These are phyloP conservation scores for Thermomucor indicae-seudaticae DNA, from an alignment of 371 early-diverging fungal genomes.

Conservation along the genomic window DNA sequence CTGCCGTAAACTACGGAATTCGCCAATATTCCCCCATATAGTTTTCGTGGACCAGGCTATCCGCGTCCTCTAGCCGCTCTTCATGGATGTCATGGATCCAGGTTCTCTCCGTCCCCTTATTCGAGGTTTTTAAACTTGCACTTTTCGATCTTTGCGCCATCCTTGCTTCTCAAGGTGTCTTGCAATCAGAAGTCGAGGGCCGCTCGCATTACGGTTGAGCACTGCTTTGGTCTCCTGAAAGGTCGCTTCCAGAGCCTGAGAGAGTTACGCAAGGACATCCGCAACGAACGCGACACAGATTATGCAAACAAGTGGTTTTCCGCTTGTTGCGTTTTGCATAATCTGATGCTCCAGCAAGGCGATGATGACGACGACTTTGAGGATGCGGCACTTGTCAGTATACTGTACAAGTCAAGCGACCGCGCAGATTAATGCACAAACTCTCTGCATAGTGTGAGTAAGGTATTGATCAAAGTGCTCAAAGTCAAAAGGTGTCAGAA, in stretches of 20 bases:
- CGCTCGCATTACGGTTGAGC: too few relatives aligned
- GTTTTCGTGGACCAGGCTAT: not conserved
- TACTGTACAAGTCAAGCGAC: conserved; percentile 84
- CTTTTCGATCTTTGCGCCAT: too few relatives aligned
- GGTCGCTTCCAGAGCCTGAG: too few relatives aligned
- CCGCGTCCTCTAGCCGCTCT: conserved; percentile 11
- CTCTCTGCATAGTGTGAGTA: conserved; percentile 51
- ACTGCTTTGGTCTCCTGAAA: too few relatives aligned
- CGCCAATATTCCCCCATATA: conserved; percentile 7
- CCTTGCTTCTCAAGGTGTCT: too few relatives aligned
- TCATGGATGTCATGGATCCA: too few relatives aligned
- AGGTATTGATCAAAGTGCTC: conserved; percentile 49
- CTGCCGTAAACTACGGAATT: conserved; percentile 29
- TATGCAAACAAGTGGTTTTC: too few relatives aligned
- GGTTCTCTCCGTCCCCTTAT: not conserved
- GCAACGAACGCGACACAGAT: too few relatives aligned
- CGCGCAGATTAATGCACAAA: conserved; percentile 72
- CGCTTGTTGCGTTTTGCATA: too few relatives aligned
- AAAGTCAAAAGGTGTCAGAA: conserved; percentile 83
- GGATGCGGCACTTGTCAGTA: conserved; percentile 42
- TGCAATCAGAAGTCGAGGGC: too few relatives aligned
- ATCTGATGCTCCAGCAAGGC: too few relatives aligned
- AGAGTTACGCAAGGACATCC: too few relatives aligned
- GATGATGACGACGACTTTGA: not conserved
- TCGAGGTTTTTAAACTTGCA: conserved; percentile 3